These are phyloP conservation scores for Leucaena leucocephala DNA, from an alignment of 306 rosid species.

Conservation along the genomic window DNA sequence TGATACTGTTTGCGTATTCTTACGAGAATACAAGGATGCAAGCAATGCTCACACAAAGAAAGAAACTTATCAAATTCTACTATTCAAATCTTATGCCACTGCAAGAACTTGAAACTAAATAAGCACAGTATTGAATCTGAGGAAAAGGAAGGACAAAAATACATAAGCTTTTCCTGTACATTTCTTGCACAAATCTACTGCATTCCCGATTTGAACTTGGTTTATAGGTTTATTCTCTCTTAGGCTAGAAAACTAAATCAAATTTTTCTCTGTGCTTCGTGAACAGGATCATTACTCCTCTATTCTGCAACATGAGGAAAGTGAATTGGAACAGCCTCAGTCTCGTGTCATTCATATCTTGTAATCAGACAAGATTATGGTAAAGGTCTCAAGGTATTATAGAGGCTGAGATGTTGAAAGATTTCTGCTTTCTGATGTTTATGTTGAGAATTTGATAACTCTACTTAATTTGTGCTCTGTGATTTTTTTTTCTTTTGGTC, in stretches of 20 bases:
- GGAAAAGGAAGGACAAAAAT: not conserved
- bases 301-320: conserved; percentile 42
- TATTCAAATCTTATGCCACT: no score
- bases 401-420: not conserved
- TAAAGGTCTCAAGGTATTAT: not conserved
- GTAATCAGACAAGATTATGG: conserved; percentile 14
- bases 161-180: not conserved
- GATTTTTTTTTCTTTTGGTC: not conserved
- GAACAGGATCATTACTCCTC: conserved; percentile 36
- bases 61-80: no score
- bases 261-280: not conserved
- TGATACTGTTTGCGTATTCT: no score
- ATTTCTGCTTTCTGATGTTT: not conserved
- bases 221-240: not conserved
- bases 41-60: no score
- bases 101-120: not conserved
- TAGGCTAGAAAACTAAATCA: not conserved
- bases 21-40: no score
- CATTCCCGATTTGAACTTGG: not conserved
- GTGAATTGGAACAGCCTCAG: conserved; percentile 42
- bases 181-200: not conserved
- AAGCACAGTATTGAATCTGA: not conserved
- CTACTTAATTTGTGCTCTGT: not conserved
- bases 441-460: not conserved
- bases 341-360: conserved; percentile 52